Percentiles rank a stretch among this genome's conserved stretches.
Evolutionary conservation across 2,329 filamentous ascomycete species (phyloP).

Genomic region (Pseudogymnoascus pannorum): DNA sequence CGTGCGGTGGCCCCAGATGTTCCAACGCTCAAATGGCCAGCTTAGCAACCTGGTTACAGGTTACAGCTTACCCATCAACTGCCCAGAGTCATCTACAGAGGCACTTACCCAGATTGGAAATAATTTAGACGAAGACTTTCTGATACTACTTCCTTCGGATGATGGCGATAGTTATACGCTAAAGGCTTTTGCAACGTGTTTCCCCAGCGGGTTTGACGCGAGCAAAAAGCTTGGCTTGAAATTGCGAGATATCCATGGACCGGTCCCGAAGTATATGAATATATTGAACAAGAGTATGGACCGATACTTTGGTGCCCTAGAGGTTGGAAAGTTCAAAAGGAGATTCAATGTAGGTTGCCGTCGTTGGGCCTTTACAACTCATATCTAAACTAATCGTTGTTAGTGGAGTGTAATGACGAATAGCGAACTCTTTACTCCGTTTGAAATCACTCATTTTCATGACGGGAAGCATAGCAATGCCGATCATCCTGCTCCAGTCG

Average conservation of each 20-base stretch:
- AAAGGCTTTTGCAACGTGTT: conserved; percentile 48
- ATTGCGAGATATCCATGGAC: conserved; percentile 48
- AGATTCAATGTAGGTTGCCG: conserved; percentile 39
- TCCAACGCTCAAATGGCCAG: conserved; percentile 25
- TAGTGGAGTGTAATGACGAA: conserved; percentile 34
- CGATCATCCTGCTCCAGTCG: conserved; percentile 13
- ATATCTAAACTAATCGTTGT: neutral
- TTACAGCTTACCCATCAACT: conserved; percentile 33
- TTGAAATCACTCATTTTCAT: conserved; percentile 30
- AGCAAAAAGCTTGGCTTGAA: conserved; percentile 44
- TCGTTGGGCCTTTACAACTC: neutral
- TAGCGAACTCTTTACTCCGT: conserved; percentile 34
- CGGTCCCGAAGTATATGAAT: conserved; percentile 48
- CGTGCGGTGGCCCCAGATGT: conserved; percentile 47
- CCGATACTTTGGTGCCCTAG: conserved; percentile 48
- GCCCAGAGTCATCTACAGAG: conserved; percentile 28
- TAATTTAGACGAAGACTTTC: conserved; percentile 52
- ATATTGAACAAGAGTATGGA: conserved; percentile 56
- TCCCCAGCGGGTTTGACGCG: conserved; percentile 51
- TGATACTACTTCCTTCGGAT: conserved; percentile 45
- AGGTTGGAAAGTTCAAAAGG: conserved; percentile 46
- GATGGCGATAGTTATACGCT: conserved; percentile 40
- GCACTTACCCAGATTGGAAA: conserved; percentile 42
- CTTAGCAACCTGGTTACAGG: conserved; percentile 39
- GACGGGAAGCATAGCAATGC: conserved; percentile 5